These are phyloP conservation scores for Podila clonocystis DNA, from an alignment of 192 early-diverging fungal species.

Conservation along the genomic window DNA sequence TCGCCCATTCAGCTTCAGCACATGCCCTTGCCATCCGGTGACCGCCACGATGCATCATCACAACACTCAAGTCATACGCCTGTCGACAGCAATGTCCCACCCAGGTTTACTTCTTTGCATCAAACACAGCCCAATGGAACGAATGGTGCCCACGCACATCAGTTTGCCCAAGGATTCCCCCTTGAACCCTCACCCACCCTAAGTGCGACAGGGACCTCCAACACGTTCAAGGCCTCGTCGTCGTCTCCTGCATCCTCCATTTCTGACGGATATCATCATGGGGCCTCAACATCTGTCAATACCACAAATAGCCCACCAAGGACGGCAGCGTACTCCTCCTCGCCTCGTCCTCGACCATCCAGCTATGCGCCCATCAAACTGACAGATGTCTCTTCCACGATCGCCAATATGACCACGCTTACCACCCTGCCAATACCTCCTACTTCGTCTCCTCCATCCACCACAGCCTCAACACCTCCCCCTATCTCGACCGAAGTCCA, in stretches of 20 bases:
- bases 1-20: neutral
- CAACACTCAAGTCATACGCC: neutral
- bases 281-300: conserved; percentile 17
- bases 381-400: conserved; percentile 30
- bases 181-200: conserved; percentile 33
- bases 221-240: conserved; percentile 6
- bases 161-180: conserved; percentile 5
- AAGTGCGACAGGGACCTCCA: conserved; percentile 29
- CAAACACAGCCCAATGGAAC: neutral
- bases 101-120: neutral
- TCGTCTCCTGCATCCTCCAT: conserved; percentile 42
- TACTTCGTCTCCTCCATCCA: neutral
- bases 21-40: no score
- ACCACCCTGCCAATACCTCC: conserved; percentile 38
- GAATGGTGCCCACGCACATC: neutral
- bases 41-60: no score
- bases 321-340: neutral
- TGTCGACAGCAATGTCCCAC: conserved; percentile 3
- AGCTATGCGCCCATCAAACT: conserved; percentile 48
- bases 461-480: neutral
- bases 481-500: neutral
- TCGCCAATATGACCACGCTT: conserved; percentile 41
- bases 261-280: conserved; percentile 5
- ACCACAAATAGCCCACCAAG: conserved; percentile 20
- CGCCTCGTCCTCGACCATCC: conserved; percentile 36